Evolutionary conservation across 306 rosid genomes (phyloP), one percentile per base, ranked within the genome.

Genomic region (Ormosia emarginata): DNA sequence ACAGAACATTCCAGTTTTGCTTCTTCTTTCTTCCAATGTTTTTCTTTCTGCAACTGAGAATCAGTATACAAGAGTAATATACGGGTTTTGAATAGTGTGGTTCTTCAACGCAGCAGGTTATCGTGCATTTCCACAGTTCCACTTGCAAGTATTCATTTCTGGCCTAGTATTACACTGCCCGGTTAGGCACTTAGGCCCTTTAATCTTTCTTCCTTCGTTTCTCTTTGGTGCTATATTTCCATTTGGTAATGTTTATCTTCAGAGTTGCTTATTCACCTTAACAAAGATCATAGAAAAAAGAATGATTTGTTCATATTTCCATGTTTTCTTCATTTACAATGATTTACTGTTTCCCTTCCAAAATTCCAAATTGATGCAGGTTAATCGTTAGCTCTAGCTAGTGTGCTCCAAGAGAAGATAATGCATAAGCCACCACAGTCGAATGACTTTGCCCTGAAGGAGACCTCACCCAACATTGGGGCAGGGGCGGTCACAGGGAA

Each of bases 391-490:
- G 50, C 14, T 52, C 14, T 71, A 43, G 69, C 2, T 39, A 59
- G 82, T 47, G 63, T 74, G 13, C 43, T 37, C 44, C 36, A 46
- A 77, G 24, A 65, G 77, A 57, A 53, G 82, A 72, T 79, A 81
- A 94, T 92, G 97, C 97, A 89, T 94, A 94, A 91, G 89, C 82
- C 90, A 64, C 85, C 88, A 9, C 93, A 85, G 74, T 49, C 86
- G n/a, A 83, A 75, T 61, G 98, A 94, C n/a, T 94, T 92, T 44
- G 89, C 92, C 79, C 80, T 94, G 53, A 94, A 91, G 83, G 97
- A 92, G 89, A 94, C 97, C 24, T 84, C 90, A 0, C 98, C 98
- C 39, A 94, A 94, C 56, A 94, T 92, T 61, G 97, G 97, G 3
- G 97, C 94, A 6, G 90, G 91, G 8, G 62, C 92, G 7, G 7